These are phyloP conservation scores for Metschnikowia dekortorum DNA, from an alignment of 805 yeast species.

Conservation along the genomic window DNA sequence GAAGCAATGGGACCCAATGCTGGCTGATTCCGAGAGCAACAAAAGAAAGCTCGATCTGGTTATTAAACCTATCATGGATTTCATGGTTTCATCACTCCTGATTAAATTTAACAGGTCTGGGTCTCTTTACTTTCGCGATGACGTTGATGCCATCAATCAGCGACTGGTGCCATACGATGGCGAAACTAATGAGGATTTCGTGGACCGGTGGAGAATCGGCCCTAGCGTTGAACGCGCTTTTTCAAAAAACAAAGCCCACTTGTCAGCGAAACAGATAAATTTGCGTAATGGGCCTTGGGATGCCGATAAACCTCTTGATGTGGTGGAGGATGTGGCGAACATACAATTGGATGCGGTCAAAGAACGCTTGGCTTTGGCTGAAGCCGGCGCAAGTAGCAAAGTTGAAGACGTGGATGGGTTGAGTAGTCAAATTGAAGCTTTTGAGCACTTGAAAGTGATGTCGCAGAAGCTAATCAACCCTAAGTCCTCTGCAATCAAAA, in stretches of 20 bases:
- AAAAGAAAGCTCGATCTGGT: conserved; percentile 52
- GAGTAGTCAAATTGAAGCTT: conserved; percentile 53
- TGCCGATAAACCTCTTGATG: conserved; percentile 50
- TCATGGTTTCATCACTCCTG: conserved; percentile 51
- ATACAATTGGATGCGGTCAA: conserved; percentile 62
- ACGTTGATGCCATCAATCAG: conserved; percentile 47
- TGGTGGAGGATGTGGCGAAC: conserved; percentile 59
- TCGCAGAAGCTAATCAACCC: conserved; percentile 59
- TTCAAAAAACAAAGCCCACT: conserved; percentile 59
- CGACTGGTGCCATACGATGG: conserved; percentile 52
- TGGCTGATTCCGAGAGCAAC: conserved; percentile 46
- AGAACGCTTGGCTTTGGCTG: conserved; percentile 49
- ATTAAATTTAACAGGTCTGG: conserved; percentile 72
- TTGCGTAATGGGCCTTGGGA: conserved; percentile 77
- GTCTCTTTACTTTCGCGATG: conserved; percentile 74
- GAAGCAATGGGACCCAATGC: conserved; percentile 87
- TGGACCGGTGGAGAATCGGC: conserved; percentile 82
- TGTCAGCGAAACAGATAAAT: conserved; percentile 47
- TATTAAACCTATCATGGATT: conserved; percentile 68
- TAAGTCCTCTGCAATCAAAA: conserved; percentile 52
- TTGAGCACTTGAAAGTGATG: conserved; percentile 52
- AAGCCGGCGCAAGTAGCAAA: conserved; percentile 48
- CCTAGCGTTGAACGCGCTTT: conserved; percentile 79
- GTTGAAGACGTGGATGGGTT: conserved; percentile 41
- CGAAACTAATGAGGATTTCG: conserved; percentile 51